Evolutionary conservation across 352 stramenopile species (phyloP), one percentile per base, ranked within the genome.

Genomic region (Globisporangium perplexum): DNA sequence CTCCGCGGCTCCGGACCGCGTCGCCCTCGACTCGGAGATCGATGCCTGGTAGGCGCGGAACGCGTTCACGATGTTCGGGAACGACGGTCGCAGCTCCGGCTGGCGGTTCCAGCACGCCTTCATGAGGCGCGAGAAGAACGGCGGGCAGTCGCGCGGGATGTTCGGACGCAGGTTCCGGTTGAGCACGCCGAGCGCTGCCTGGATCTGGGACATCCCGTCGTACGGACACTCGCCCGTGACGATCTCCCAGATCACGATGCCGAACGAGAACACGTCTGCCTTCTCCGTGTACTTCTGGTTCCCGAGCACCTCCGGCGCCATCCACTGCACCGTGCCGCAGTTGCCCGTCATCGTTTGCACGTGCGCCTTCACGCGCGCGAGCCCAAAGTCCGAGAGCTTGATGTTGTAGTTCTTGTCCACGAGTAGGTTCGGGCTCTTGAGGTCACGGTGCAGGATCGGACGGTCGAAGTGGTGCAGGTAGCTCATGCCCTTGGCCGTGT

Each of bases 161-260:
- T 80, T 83, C 8, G 77, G 77, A 14, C 77, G 70, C 57, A 88
- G 57, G 51, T 88, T 86, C 50, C 77, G 77, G 60, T 88, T 88
- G 18, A 88, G 59, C 36, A 88, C 77, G 11, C 74, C 79, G 0
- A 90, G 69, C 18, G 82, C 82, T 0, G 68, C 73, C 52, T 92
- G 78, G 50, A 94, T 88, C 53, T 89, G 83, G 43, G 78, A 77
- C 83, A 96, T 90, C 6, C 83, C 88, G 49, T 93, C 80, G 67
- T 95, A 96, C 24, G 88, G 88, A 56, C 90, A 92, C 50, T 83
- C 73, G 15, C 86, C 71, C 11, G 86, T 90, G 49, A 93, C 86
- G 46, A 96, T 93, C 60, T 96, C 86, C 86, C 88, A 96, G 49
- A 96, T 83, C 31, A 96, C 90, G 51, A 96, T 95, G 10, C 73